phyloP scores from a whole-genome alignment of 2,329 filamentous ascomycete species.

The Eutypa lata region DNA sequence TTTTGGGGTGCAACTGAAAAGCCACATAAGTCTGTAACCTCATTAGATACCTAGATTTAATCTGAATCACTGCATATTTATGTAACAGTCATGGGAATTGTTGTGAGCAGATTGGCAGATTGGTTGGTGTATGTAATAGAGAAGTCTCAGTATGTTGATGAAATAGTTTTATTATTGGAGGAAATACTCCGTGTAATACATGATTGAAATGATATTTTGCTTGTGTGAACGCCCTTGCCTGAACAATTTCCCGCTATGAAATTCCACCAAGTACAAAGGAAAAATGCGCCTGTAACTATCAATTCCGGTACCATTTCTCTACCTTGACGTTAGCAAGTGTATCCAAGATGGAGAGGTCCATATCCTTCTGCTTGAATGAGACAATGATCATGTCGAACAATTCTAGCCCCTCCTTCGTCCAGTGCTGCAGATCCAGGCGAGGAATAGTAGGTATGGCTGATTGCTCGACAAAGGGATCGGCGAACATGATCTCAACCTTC shows the following conservation, averaged over 20 bases:
- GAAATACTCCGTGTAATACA: too few species aligned
- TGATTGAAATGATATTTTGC: too few species aligned
- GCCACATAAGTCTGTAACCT: too few species aligned
- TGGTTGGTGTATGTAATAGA: too few species aligned
- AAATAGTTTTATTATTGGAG: too few species aligned
- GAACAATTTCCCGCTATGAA: background rate
- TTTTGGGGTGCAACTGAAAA: too few species aligned
- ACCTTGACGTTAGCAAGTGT: conserved; percentile 31
- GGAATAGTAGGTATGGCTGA: conserved; percentile 37
- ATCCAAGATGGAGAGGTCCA: conserved; percentile 38
- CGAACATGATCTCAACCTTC: conserved; percentile 40
- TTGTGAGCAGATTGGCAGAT: too few species aligned
- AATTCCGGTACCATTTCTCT: conserved; percentile 35
- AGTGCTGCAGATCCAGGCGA: conserved; percentile 34
- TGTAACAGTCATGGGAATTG: too few species aligned
- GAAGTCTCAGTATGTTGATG: too few species aligned
- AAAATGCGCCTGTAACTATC: background rate
- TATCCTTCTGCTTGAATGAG: conserved; percentile 37
- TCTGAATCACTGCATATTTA: too few species aligned
- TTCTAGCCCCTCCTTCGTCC: conserved; percentile 35
- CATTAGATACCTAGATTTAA: too few species aligned
- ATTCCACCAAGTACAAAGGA: background rate
- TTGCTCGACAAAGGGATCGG: conserved; percentile 42
- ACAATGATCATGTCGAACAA: conserved; percentile 43
- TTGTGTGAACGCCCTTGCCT: background rate